phyloP scores from a whole-genome alignment of 2,329 filamentous ascomycete genomes.

The Phialemoniopsis sp. region DNA sequence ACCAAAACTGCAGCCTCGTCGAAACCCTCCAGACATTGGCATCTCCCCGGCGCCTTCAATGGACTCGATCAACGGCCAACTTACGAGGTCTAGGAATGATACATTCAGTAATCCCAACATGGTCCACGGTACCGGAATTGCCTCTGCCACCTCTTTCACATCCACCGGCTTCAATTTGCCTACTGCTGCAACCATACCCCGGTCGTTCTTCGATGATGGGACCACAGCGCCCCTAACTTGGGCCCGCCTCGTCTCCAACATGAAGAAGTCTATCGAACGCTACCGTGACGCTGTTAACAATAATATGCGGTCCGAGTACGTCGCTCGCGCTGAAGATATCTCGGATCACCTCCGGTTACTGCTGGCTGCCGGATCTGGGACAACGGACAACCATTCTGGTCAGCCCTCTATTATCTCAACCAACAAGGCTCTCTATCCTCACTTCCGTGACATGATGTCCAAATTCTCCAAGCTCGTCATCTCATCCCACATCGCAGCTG shows the following conservation, averaged over 20 bases:
- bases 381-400: constrained; percentile 96
- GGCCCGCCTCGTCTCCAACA: constrained; percentile 86
- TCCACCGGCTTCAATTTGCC: constrained; percentile 53
- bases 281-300: constrained; percentile 88
- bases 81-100: constrained; percentile 54
- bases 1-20: constrained; percentile 48
- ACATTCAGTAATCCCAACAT: constrained; percentile 46
- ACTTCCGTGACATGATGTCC: constrained; percentile 99
- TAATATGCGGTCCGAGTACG: constrained; percentile 83
- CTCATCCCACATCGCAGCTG: constrained; percentile 94
- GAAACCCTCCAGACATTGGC: constrained; percentile 51
- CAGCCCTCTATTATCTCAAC: constrained; percentile 99
- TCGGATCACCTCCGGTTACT: constrained; percentile 92
- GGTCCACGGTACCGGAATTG: constrained; percentile 31
- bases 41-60: constrained; percentile 86
- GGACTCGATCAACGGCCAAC: constrained; percentile 75
- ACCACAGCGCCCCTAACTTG: constrained; percentile 77
- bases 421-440: constrained; percentile 94
- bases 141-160: constrained; percentile 59
- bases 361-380: constrained; percentile 92
- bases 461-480: constrained; percentile 99
- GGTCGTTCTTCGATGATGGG: constrained; percentile 89
- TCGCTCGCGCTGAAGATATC: constrained; percentile 92
- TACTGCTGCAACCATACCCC: constrained; percentile 60
- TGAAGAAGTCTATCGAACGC: constrained; percentile 83